Conservation (phyloP, 805 yeast genomes). For the Wickerhamia fluorescens region DNA sequence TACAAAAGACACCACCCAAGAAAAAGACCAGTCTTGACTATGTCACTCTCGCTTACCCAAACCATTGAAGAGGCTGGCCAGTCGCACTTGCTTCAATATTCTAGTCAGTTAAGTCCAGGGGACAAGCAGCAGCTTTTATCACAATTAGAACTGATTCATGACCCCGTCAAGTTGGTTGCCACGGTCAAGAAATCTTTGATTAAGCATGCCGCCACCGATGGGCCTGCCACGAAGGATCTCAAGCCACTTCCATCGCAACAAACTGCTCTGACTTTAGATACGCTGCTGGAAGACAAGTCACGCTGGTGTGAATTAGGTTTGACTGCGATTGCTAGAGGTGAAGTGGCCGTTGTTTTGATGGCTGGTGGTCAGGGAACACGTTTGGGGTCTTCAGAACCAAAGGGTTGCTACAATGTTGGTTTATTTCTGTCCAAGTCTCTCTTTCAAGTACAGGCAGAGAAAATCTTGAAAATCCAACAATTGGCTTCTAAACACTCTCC, state of each 20-base stretch:
- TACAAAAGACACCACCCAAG: too few species aligned
- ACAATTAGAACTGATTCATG: slow-evolving; percentile 36
- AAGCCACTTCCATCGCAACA: slow-evolving; percentile 43
- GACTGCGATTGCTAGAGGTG: slow-evolving; percentile 56
- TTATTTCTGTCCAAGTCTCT: slow-evolving; percentile 79
- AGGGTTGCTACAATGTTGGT: slow-evolving; percentile 87
- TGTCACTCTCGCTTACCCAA: too few species aligned
- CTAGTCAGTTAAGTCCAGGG: slow-evolving; percentile 28
- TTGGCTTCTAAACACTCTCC: slow-evolving; percentile 36
- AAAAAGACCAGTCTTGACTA: too few species aligned
- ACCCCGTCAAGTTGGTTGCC: slow-evolving; percentile 34
- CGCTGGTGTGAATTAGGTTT: slow-evolving; percentile 52
- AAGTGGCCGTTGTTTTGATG: slow-evolving; percentile 86
- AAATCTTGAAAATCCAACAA: slow-evolving; percentile 56
- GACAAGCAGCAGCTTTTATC: slow-evolving; percentile 29
- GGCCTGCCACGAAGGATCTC: slow-evolving; percentile 17
- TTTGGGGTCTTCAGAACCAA: slow-evolving; percentile 82
- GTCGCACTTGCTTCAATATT: slow-evolving; percentile 44
- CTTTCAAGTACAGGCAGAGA: slow-evolving; percentile 91
- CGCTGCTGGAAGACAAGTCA: slow-evolving; percentile 19
- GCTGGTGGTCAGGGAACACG: slow-evolving; percentile 99
- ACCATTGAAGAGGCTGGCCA: slow-evolving; percentile 53
- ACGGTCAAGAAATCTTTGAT: slow-evolving; percentile 43
- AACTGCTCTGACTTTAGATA: slow-evolving; percentile 45
- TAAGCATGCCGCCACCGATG: slow-evolving; percentile 21